Conservation (phyloP, 805 yeast species). For the Vanderwaltozyma polyspora region DNA sequence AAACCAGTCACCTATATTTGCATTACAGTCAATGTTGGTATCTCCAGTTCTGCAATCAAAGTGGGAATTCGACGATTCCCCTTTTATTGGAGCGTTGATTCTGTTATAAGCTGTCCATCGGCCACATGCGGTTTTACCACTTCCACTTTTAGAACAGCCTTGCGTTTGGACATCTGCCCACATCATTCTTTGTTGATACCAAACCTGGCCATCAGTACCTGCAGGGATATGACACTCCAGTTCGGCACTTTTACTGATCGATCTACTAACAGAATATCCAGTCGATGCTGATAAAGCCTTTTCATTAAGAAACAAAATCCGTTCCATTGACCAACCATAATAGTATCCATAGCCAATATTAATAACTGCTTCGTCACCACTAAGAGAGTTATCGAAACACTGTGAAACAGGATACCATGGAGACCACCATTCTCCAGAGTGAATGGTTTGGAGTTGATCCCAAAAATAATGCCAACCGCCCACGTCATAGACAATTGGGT, state of each 20-base stretch:
- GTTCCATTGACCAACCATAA: neutral
- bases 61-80: neutral
- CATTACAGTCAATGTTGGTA: neutral
- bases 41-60: neutral
- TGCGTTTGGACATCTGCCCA: conserved; percentile 1
- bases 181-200: neutral
- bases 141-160: neutral
- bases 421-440: neutral
- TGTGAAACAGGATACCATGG: neutral
- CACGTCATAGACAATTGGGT: too few relatives aligned
- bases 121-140: neutral
- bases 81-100: neutral
- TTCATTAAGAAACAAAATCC: neutral
- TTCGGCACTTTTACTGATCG: neutral
- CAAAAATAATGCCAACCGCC: neutral
- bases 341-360: neutral
- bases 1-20: neutral
- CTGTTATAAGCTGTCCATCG: conserved; percentile 1
- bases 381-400: neutral
- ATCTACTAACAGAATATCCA: neutral
- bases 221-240: neutral
- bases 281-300: neutral
- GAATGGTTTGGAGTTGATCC: neutral
- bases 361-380: neutral
- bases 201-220: neutral